A percentile compares a stretch with the other conserved stretches of the same genome.
phyloP scores from a whole-genome alignment of 2,329 filamentous ascomycete species.

The Lecanoromycetidae sp. region DNA sequence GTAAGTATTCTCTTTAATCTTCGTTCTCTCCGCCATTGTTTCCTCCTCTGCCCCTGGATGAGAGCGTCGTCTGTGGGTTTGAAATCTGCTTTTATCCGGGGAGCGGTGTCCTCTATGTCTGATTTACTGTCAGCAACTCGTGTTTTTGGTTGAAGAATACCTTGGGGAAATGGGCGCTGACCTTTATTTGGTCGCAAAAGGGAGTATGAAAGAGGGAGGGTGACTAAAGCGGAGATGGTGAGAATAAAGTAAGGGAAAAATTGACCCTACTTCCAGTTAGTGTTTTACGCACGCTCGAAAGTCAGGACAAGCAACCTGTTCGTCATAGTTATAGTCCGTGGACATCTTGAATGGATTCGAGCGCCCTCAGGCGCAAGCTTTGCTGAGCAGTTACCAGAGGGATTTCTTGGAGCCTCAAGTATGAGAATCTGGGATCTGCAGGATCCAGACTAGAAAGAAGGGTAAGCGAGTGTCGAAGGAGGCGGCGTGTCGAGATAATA shows the following conservation, averaged over 20 bases:
- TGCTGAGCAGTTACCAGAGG: not conserved
- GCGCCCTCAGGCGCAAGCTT: not conserved
- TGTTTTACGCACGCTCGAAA: not conserved
- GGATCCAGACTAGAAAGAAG: too few species aligned
- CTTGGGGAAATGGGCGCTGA: conserved; percentile 24
- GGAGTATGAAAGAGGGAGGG: conserved; percentile 78
- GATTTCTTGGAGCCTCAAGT: not conserved
- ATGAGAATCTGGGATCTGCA: too few species aligned
- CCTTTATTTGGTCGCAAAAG: conserved; percentile 67
- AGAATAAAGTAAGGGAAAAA: conserved; percentile 99
- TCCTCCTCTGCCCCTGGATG: conserved; percentile 68
- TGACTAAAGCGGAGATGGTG: conserved; percentile 76
- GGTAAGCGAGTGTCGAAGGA: too few species aligned
- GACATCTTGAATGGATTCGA: conserved; percentile 53
- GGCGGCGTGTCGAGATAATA: too few species aligned
- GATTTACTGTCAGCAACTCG: conserved; percentile 23
- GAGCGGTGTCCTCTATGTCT: conserved; percentile 67
- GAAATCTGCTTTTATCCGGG: conserved; percentile 70
- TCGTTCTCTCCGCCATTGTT: conserved; percentile 81
- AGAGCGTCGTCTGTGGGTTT: conserved; percentile 71
- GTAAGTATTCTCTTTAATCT: conserved; percentile 72
- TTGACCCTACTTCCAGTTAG: conserved; percentile 51
- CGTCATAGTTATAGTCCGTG: conserved; percentile 96
- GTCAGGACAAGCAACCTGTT: conserved; percentile 47
- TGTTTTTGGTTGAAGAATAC: not conserved